A percentile compares a stretch with the other conserved stretches of the same genome.
phyloP scores from a whole-genome alignment of 2,329 filamentous ascomycete genomes.

The Diaporthe citri region DNA sequence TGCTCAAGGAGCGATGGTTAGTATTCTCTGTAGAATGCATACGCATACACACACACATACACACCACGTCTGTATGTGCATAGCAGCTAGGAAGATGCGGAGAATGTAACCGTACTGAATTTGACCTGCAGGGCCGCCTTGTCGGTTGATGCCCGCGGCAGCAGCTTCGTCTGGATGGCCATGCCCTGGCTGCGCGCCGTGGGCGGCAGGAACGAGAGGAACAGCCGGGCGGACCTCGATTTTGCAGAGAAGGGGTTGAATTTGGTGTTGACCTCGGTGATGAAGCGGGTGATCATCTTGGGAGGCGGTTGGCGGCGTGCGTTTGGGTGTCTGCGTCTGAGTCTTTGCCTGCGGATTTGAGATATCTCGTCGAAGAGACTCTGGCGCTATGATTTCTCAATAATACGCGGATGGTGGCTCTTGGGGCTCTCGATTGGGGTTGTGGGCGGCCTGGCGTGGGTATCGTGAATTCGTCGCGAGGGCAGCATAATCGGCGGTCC shows the following conservation, averaged over 20 bases:
- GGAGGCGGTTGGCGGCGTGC: constrained; percentile 14
- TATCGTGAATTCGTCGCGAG: not conserved
- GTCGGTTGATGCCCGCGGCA: constrained; percentile 78
- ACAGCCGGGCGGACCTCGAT: constrained; percentile 86
- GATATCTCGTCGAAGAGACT: not conserved
- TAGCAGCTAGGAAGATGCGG: not conserved
- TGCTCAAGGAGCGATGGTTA: constrained; percentile 34
- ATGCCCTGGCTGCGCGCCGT: constrained; percentile 80
- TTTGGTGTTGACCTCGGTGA: constrained; percentile 85
- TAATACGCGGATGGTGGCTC: not conserved
- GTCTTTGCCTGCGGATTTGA: not conserved
- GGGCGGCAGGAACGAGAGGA: constrained; percentile 87
- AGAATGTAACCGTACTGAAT: constrained; percentile 75
- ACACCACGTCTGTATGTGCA: not conserved
- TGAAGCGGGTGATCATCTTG: constrained; percentile 86
- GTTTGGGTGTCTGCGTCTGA: not conserved
- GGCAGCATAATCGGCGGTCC: not conserved
- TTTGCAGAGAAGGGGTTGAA: constrained; percentile 92
- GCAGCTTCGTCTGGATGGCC: constrained; percentile 81
- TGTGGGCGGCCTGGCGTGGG: not conserved
- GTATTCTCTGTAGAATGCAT: not conserved
- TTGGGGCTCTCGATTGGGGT: not conserved
- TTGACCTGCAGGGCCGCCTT: constrained; percentile 80
- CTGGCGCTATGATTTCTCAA: not conserved
- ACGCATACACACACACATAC: not conserved